A percentile compares a stretch with the other conserved stretches of the same genome.
These are phyloP conservation scores for Dittrichia graveolens DNA, from an alignment of 129 eudicot species.

Conservation along the genomic window DNA sequence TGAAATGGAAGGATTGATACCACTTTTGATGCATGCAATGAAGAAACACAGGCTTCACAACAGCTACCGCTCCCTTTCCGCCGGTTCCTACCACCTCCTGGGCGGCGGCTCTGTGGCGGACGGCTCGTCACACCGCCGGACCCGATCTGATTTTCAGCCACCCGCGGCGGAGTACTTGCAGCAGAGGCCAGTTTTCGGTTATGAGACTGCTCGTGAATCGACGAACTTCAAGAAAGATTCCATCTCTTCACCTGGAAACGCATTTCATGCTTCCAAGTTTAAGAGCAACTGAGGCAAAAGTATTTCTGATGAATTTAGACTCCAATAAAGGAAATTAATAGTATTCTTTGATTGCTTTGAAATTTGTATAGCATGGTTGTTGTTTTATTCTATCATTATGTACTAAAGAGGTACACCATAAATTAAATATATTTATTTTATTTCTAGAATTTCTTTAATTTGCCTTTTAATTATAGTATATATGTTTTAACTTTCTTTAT, in stretches of 20 bases:
- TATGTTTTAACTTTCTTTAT: no score
- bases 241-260: constrained; percentile 21
- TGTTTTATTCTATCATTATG: constrained; percentile 15
- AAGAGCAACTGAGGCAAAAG: constrained; percentile 18
- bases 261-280: constrained; percentile 18
- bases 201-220: not conserved
- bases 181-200: constrained; percentile 16
- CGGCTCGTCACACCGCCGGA: constrained; percentile 46
- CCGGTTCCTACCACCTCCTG: constrained; percentile 5
- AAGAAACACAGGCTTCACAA: constrained; percentile 36
- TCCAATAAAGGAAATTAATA: not conserved
- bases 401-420: not conserved
- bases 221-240: constrained; percentile 21
- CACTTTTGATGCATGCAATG: constrained; percentile 38
- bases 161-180: constrained; percentile 18
- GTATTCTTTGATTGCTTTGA: constrained; percentile 29
- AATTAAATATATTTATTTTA: not conserved
- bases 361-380: constrained; percentile 8
- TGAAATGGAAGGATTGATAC: constrained; percentile 43
- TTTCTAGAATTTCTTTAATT: not conserved
- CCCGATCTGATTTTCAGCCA: constrained; percentile 34
- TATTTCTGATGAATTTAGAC: not conserved
- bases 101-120: constrained; percentile 9
- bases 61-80: constrained; percentile 41
- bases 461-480: not conserved